These are phyloP conservation scores for Metrosideros polymorpha DNA, from an alignment of 441 rosid genomes.

Conservation along the genomic window DNA sequence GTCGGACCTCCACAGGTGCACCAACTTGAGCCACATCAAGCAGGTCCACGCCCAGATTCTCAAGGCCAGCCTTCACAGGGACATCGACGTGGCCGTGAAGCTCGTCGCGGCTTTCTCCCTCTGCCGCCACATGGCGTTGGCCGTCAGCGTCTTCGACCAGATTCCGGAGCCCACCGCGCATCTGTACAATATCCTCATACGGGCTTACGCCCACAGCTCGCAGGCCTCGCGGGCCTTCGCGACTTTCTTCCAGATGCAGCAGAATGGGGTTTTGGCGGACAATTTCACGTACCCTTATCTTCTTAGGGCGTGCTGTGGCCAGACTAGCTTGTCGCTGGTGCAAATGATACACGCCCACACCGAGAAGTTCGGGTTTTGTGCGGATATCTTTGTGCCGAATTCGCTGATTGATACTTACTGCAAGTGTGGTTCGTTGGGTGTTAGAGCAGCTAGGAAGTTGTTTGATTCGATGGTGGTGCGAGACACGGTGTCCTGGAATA, in stretches of 20 bases:
- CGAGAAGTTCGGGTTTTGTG: conserved; percentile 40
- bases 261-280: conserved; percentile 31
- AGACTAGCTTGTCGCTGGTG: conserved; percentile 37
- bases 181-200: conserved; percentile 37
- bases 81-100: conserved; percentile 40
- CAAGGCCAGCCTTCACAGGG: conserved; percentile 28
- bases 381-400: conserved; percentile 52
- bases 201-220: conserved; percentile 38
- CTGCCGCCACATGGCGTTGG: conserved; percentile 31
- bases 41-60: conserved; percentile 48
- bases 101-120: conserved; percentile 45
- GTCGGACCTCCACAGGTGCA: conserved; percentile 55
- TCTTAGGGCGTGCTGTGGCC: conserved; percentile 40
- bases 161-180: conserved; percentile 29
- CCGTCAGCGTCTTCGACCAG: conserved; percentile 37
- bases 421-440: conserved; percentile 39
- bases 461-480: conserved; percentile 29
- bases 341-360: conserved; percentile 54
- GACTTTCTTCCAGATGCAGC: conserved; percentile 38
- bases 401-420: conserved; percentile 49
- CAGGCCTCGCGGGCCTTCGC: conserved; percentile 28
- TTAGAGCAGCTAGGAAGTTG: conserved; percentile 35
- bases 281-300: conserved; percentile 53
- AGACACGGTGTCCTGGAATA: conserved; percentile 55
- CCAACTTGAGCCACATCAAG: conserved; percentile 35